Base-by-base conservation (phyloP, 1,139 yeast genomes). In the Scheffersomyces illinoinensis region DNA sequence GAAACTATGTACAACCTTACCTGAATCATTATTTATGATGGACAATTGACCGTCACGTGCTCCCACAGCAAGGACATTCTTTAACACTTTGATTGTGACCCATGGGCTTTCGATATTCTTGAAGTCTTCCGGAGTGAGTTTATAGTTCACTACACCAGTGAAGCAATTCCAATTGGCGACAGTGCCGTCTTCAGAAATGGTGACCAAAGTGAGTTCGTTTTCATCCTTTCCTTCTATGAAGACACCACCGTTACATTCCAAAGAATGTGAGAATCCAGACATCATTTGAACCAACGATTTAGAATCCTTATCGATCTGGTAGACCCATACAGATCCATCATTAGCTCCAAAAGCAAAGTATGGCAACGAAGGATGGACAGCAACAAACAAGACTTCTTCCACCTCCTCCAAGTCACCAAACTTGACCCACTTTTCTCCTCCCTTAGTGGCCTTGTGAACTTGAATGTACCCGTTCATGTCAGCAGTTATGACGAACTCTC, bases 261-360 rank as follows among this genome's bases (percentile, higher is more conserved):
- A 77, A 61, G 90, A 87, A 76, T 91, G 98, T 47, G 88, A 85
- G 70, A 86, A 89, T 33, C 96, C 95, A 53, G 93, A 86, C 85
- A 93, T 88, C 53, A 92, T 76, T 71, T 89, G 91, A 53, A 84
- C 89, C 59, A 88, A 72, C n/a, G 83, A 74, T 57, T 83, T 83
- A 54, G 82, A 74, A 18, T 73, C 70, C 52, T 85, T 85, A 64
- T 86, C 89, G 54, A 93, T 83, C 68, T 89, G 90, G 72, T 92
- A 95, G 46, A 90, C 93, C 97, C 98, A 95, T 17, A 93, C 97
- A 0, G 97, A 89, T 1, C 99, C 98, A 72, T 93, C 98, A 12
- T 81, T 80, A 50, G 93, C 95, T 61, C 99, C 98, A 70, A 92
- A 91, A n/a, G 98, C 98, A 77, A 95, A 91, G 59, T 88, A 84